These are phyloP conservation scores for Aureobasidium sp. DNA, from an alignment of 2,329 filamentous ascomycete species.

Conservation along the genomic window DNA sequence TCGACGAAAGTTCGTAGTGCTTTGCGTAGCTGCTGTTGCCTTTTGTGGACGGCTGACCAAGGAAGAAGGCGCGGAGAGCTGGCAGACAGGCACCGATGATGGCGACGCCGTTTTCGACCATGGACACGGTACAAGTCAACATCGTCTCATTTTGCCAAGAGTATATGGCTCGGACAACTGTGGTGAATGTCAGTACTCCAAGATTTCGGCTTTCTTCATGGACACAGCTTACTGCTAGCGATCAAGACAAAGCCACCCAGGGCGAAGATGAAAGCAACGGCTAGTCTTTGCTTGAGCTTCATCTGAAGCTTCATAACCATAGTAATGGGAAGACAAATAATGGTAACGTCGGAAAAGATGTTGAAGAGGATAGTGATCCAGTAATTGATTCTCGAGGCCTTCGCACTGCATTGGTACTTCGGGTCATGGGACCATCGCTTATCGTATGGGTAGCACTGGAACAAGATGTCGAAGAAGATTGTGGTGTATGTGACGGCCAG, in stretches of 20 bases:
- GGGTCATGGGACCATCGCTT: slow-evolving; percentile 8
- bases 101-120: slow-evolving; percentile 11
- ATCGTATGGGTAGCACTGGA: slow-evolving; percentile 11
- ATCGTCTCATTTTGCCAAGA: slow-evolving; percentile 12
- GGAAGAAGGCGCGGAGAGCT: slow-evolving; percentile 7
- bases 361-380: slow-evolving; percentile 14
- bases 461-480: slow-evolving; percentile 12
- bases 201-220: fast-evolving
- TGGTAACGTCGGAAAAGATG: slow-evolving; percentile 8
- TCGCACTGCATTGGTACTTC: slow-evolving; percentile 1
- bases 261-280: slow-evolving; percentile 1
- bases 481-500: slow-evolving; percentile 1
- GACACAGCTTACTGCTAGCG: slow-evolving; percentile 2
- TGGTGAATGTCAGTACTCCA: background rate
- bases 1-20: slow-evolving; percentile 7
- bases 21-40: slow-evolving; percentile 11
- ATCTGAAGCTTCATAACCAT: slow-evolving; percentile 14
- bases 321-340: slow-evolving; percentile 13
- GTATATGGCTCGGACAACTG: slow-evolving; percentile 7
- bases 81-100: slow-evolving; percentile 14
- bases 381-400: slow-evolving; percentile 11
- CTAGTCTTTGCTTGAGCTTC: slow-evolving; percentile 5
- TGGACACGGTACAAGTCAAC: slow-evolving; percentile 11
- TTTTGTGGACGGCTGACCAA: background rate
- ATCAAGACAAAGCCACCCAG: slow-evolving; percentile 8